A percentile compares a stretch with the other conserved stretches of the same genome.
Evolutionary conservation across 2,329 filamentous ascomycete species (phyloP).

Genomic region (Myriangium duriaei): DNA sequence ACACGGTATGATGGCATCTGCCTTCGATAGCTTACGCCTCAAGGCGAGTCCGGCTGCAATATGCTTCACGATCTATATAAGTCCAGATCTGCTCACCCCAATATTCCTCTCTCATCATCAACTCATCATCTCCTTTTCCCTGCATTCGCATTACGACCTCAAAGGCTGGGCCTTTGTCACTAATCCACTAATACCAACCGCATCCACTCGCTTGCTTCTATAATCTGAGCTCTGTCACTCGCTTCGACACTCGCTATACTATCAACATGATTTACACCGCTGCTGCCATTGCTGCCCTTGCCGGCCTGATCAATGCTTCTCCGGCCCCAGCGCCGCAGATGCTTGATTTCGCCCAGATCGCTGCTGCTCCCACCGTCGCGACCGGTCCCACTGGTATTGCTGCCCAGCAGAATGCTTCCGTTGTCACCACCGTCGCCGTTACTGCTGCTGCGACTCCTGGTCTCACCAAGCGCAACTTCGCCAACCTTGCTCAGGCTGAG

Average conservation of each 20-base stretch:
- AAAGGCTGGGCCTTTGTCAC: too few relatives aligned
- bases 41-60: too few relatives aligned
- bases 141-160: too few relatives aligned
- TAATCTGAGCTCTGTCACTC: background rate
- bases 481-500: background rate
- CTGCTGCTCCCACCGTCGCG: slow-evolving; percentile 12
- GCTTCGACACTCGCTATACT: background rate
- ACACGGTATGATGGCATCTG: too few relatives aligned
- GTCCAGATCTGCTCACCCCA: too few relatives aligned
- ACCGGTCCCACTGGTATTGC: slow-evolving; percentile 13
- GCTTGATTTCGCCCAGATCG: slow-evolving; percentile 14
- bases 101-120: too few relatives aligned
- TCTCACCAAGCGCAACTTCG: slow-evolving; percentile 7
- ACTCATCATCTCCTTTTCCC: too few relatives aligned
- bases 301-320: slow-evolving; percentile 12
- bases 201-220: background rate
- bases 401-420: slow-evolving; percentile 10
- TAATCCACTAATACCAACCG: too few relatives aligned
- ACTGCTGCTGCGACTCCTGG: slow-evolving; percentile 14
- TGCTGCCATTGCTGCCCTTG: slow-evolving; percentile 12
- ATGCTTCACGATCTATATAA: too few relatives aligned
- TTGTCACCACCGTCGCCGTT: slow-evolving; percentile 13
- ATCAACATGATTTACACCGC: slow-evolving; percentile 11
- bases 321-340: slow-evolving; percentile 14
- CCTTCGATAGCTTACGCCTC: too few relatives aligned